These are phyloP conservation scores for thale cress (Arabidopsis thaliana) DNA, from an alignment of 345 rosid genomes.

Conservation along the genomic window TAIR10.1 NC_003076.8:25532001-25532500, in stretches of 20 bases:
- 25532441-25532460: constrained; percentile 94
- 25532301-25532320: not conserved
- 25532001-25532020: constrained; percentile 41
- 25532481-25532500: constrained; percentile 43
- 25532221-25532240: constrained; percentile 36
- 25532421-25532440: constrained; percentile 90
- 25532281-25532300: constrained; percentile 41
- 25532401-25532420: constrained; percentile 85
- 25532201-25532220: constrained; percentile 18
- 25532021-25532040: constrained; percentile 30
- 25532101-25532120: not conserved
- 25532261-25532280: constrained; percentile 27
- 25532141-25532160: constrained; percentile 33
- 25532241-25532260: constrained; percentile 41
- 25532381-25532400: constrained; percentile 94
- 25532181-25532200: constrained; percentile 3
- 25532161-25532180: not conserved
- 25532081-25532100: not conserved
- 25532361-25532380: not conserved
- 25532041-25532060: constrained; percentile 24
- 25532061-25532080: not conserved
- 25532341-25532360: not conserved
- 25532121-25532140: not conserved
- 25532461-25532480: constrained; percentile 83
- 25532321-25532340: constrained; percentile 7